Percentiles rank a stretch among this genome's conserved stretches.
phyloP scores from a whole-genome alignment of 306 rosid species.

The Canavalia gladiata region DNA sequence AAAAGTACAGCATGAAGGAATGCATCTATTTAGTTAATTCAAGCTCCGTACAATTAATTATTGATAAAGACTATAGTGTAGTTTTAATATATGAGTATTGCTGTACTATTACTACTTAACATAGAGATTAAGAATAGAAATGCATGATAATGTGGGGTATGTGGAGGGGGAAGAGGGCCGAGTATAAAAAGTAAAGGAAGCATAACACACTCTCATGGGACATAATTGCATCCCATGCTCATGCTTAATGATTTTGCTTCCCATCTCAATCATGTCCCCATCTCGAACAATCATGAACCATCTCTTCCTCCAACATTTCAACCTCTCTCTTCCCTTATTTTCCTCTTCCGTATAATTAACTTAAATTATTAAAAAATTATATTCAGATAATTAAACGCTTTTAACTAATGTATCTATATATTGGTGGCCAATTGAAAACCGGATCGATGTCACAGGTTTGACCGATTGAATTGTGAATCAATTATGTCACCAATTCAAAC shows the following conservation, averaged over 20 bases:
- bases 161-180: slow-evolving; percentile 7
- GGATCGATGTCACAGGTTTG: too few relatives aligned
- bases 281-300: slow-evolving; percentile 57
- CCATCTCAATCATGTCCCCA: slow-evolving; percentile 45
- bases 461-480: too few relatives aligned
- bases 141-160: slow-evolving; percentile 39
- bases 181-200: slow-evolving; percentile 21
- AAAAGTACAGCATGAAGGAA: slow-evolving; percentile 18
- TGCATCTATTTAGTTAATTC: slow-evolving; percentile 31
- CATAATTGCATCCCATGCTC: slow-evolving; percentile 52
- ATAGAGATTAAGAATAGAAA: slow-evolving; percentile 13
- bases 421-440: too few relatives aligned
- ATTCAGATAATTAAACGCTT: too few relatives aligned
- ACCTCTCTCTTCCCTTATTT: slow-evolving; percentile 32
- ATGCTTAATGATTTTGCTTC: slow-evolving; percentile 53
- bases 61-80: slow-evolving; percentile 24
- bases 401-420: too few relatives aligned
- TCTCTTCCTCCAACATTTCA: slow-evolving; percentile 45
- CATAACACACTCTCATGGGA: slow-evolving; percentile 66
- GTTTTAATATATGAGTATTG: not conserved
- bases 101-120: not conserved
- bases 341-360: not conserved
- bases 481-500: too few relatives aligned
- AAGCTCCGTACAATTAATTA: not conserved
- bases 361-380: not conserved